Percentiles rank a stretch among this genome's conserved stretches.
Evolutionary conservation across 768 basidiomycete genomes (phyloP).

Genomic region (Boletellus ananiceps): DNA sequence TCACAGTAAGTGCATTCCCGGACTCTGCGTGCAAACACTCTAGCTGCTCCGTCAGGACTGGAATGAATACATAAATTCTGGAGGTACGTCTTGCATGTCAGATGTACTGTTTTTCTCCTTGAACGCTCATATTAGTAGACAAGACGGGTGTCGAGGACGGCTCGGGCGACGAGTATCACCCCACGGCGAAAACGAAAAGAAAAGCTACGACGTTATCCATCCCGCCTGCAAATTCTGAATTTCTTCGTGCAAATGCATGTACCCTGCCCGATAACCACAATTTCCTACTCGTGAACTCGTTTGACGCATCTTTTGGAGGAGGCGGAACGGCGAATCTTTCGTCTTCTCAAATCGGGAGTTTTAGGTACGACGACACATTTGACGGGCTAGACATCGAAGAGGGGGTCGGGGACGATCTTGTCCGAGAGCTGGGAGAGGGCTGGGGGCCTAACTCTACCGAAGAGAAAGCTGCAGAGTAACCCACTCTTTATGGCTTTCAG

Average conservation of each 20-base stretch:
- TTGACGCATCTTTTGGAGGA: slow-evolving; percentile 55
- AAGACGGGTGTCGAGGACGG: slow-evolving; percentile 26
- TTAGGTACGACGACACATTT: slow-evolving; percentile 50
- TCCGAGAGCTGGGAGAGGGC: slow-evolving; percentile 66
- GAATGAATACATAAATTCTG: slow-evolving; percentile 56
- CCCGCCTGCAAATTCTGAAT: slow-evolving; percentile 35
- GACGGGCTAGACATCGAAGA: slow-evolving; percentile 56
- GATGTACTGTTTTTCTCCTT: neutral
- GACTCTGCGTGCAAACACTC: neutral
- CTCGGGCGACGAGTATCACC: slow-evolving; percentile 50
- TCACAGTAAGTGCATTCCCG: slow-evolving; percentile 43
- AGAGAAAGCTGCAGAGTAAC: slow-evolving; percentile 14
- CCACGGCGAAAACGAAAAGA: slow-evolving; percentile 29
- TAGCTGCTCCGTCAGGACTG: slow-evolving; percentile 42
- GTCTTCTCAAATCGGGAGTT: slow-evolving; percentile 52
- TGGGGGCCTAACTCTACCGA: slow-evolving; percentile 43
- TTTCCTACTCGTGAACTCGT: slow-evolving; percentile 59
- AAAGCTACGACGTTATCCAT: slow-evolving; percentile 24
- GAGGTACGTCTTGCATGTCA: slow-evolving; percentile 30
- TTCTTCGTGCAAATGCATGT: slow-evolving; percentile 48
- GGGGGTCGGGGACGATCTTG: slow-evolving; percentile 69
- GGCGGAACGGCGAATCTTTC: slow-evolving; percentile 36
- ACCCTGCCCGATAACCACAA: slow-evolving; percentile 72
- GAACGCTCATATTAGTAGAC: slow-evolving; percentile 2
- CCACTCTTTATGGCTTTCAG: neutral